These are phyloP conservation scores for Diaporthe ampelina DNA, from an alignment of 2,329 filamentous ascomycete species.

Conservation along the genomic window DNA sequence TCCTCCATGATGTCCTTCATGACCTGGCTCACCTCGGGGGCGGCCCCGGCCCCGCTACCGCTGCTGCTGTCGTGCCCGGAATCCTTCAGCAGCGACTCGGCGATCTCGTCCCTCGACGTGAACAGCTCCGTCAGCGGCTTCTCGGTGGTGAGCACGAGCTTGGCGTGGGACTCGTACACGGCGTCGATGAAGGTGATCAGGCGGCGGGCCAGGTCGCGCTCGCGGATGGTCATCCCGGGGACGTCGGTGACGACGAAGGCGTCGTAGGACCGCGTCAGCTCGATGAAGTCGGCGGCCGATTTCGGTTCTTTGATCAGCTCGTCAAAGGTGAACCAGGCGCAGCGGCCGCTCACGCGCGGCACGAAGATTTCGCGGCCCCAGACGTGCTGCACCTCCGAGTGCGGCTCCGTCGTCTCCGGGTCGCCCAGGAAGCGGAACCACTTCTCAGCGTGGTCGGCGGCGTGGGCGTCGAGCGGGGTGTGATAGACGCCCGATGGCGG, in stretches of 20 bases:
- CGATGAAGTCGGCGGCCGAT: constrained; percentile 94
- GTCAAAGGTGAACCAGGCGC: constrained; percentile 92
- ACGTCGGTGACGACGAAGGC: constrained; percentile 93
- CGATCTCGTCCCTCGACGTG: constrained; percentile 78
- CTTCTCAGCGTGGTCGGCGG: constrained; percentile 85
- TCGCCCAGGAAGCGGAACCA: constrained; percentile 98
- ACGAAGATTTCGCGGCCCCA: constrained; percentile 95
- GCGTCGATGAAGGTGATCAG: constrained; percentile 99
- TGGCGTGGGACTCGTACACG: constrained; percentile 93
- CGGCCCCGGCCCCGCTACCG: constrained; percentile 47
- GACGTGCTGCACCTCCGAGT: constrained; percentile 83
- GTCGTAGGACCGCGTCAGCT: constrained; percentile 90
- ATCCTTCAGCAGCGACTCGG: constrained; percentile 68
- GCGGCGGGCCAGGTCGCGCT: constrained; percentile 88
- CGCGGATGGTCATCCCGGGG: constrained; percentile 88
- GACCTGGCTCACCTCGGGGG: constrained; percentile 70
- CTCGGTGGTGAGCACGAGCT: constrained; percentile 91
- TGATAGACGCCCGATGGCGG: constrained; percentile 96
- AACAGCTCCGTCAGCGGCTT: constrained; percentile 90
- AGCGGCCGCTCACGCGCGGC: constrained; percentile 87
- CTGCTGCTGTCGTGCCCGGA: constrained; percentile 56
- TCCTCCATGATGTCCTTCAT: constrained; percentile 91
- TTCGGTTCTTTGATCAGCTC: constrained; percentile 91
- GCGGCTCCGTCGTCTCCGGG: constrained; percentile 79
- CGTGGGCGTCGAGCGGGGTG: constrained; percentile 84